Base-by-base conservation (phyloP, 164 flowering plant genomes). In the Dillenia suffruticosa region DNA sequence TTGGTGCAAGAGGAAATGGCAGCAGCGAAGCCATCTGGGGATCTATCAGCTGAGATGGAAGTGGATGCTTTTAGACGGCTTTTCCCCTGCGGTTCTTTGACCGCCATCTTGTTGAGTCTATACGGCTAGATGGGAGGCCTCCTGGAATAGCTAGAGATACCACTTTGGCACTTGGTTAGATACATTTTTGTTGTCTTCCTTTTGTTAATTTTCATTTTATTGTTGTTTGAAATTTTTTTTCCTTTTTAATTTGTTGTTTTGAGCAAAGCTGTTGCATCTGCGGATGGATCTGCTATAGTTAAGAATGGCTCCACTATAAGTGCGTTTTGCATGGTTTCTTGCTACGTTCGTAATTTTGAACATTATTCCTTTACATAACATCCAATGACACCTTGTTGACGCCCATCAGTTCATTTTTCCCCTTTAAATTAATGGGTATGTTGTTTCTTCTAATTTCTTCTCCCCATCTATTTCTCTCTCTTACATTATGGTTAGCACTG, bases 61-160 rank as follows among this genome's bases (percentile, higher is more conserved):
- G 88, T 84, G 26, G 97, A 93, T 51, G 97, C 97, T 22, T 88
- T 82, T 70, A 73, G 89, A 67, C 84, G 94, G 15, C 83, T 93
- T 40, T 93, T 93, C 97, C 98, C n/a, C 81, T 93, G 49, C 88
- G 79, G 2, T 90, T 76, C 74, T 82, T 71, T 63, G 98, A 93
- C 64, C 84, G 84, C 9, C 89, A 85, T 81, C 86, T 90, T 32
- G 62, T 69, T 12, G 84, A 90, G 58, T 88, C 98, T 12, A 70
- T 88, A 10, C 81, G 95, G 46, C 91, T 95, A 55, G 97, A 94
- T 73, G 92, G 81, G 14, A 72, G 97, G 53, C 73, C 84, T 2
- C 88, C 90, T 62, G 68, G 67, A 26, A 68, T 50, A 65, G 87
- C 96, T 59, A 76, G 97, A 72, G 86, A 83, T 12, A 87, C 98